Percentiles rank a stretch among this genome's conserved stretches.
These are phyloP conservation scores for Boletales sp. DNA, from an alignment of 768 basidiomycete species.

Conservation along the genomic window DNA sequence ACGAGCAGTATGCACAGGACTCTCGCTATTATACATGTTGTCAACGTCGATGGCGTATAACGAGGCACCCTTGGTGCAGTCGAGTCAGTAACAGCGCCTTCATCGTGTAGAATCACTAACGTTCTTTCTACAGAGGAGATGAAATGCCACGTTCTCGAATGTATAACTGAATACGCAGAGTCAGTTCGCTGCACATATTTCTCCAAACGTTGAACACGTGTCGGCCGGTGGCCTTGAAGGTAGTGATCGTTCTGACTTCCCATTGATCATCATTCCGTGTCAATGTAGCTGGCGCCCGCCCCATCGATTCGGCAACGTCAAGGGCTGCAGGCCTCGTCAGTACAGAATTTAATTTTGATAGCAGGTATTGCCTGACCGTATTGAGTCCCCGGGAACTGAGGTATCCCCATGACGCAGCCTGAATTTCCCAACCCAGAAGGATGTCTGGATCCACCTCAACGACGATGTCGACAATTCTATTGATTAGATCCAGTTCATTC, in stretches of 20 bases:
- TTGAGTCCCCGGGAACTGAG: conserved; percentile 59
- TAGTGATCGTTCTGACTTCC: conserved; percentile 70
- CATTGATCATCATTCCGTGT: conserved; percentile 52
- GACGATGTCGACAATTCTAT: conserved; percentile 70
- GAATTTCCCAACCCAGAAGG: conserved; percentile 89
- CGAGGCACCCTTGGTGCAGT: conserved; percentile 60
- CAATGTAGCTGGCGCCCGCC: conserved; percentile 59
- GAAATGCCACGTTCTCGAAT: conserved; percentile 86
- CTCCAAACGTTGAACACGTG: conserved; percentile 94
- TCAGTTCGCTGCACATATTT: conserved; percentile 82
- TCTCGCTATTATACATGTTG: conserved; percentile 58
- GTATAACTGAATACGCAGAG: conserved; percentile 75
- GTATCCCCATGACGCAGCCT: conserved; percentile 89
- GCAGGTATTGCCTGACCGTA: conserved; percentile 43
- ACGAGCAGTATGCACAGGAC: conserved; percentile 50
- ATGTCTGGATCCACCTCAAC: conserved; percentile 86
- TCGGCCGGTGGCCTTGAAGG: conserved; percentile 80
- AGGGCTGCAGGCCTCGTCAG: conserved; percentile 47
- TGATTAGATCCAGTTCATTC: conserved; percentile 78
- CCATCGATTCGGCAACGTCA: conserved; percentile 68
- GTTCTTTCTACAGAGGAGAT: conserved; percentile 71
- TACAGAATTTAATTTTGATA: background rate
- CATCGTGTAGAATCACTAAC: conserved; percentile 37
- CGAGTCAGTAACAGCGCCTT: background rate
- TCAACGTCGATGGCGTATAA: conserved; percentile 60